phyloP scores from a whole-genome alignment of 1,284 basidiomycete species.

The Sanghuangporus baumii region DNA sequence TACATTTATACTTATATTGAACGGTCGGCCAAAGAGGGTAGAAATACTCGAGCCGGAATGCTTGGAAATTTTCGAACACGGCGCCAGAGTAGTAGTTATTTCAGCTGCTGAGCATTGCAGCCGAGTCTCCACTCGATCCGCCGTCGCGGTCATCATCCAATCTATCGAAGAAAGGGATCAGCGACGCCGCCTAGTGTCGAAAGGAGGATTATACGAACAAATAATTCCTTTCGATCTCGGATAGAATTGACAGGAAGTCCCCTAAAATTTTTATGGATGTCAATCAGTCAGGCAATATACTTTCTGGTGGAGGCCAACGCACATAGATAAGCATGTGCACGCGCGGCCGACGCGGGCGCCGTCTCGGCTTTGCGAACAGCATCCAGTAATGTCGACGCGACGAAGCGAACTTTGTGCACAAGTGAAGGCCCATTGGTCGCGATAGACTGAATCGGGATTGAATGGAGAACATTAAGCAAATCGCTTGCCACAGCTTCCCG shows the following conservation, averaged over 20 bases:
- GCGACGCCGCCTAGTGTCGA: constrained; percentile 14
- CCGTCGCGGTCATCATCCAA: constrained; percentile 71
- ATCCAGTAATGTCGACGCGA: constrained; percentile 82
- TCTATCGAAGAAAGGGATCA: constrained; percentile 32
- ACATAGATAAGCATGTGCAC: constrained; percentile 78
- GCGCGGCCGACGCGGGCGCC: constrained; percentile 66
- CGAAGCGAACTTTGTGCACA: constrained; percentile 84
- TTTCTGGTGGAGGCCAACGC: constrained; percentile 27
- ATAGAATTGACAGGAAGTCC: constrained; percentile 85
- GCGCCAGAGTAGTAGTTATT: background rate
- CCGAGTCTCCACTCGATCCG: constrained; percentile 50
- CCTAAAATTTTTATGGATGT: constrained; percentile 37
- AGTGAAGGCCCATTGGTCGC: constrained; percentile 82
- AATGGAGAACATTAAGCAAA: constrained; percentile 76
- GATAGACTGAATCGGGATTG: constrained; percentile 86
- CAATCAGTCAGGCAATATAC: constrained; percentile 18
- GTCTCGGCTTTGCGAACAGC: constrained; percentile 78
- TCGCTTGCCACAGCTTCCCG: constrained; percentile 74
- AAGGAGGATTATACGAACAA: constrained; percentile 42
- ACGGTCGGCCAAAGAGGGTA: background rate
- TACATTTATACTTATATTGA: background rate
- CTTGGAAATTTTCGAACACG: background rate
- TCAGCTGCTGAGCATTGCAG: constrained; percentile 39
- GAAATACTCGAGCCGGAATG: background rate
- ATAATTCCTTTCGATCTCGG: constrained; percentile 84